phyloP scores from a whole-genome alignment of 75 land plant genomes.

The Sequoia sempervirens region DNA sequence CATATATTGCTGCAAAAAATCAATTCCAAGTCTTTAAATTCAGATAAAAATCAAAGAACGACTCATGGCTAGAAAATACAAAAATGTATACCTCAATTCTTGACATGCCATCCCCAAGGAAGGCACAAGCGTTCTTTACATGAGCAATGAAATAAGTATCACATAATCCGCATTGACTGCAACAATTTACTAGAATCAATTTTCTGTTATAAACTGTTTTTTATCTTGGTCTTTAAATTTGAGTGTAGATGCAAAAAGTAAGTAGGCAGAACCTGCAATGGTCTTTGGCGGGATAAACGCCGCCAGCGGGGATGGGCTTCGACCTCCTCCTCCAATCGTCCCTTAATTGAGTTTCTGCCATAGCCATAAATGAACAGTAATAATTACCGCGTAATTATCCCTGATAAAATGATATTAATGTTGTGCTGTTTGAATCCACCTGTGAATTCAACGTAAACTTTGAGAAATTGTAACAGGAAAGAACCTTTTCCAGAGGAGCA shows the following conservation, averaged over 20 bases:
- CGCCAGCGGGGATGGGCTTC: constrained; percentile 85
- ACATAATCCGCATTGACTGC: constrained; percentile 86
- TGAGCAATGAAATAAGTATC: constrained; percentile 98
- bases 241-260: not conserved
- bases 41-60: not conserved
- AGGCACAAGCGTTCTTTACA: constrained; percentile 93
- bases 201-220: not conserved
- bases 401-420: not conserved
- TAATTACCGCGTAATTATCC: not conserved
- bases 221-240: not conserved
- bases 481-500: constrained; percentile 7
- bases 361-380: not conserved
- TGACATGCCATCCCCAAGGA: constrained; percentile 97
- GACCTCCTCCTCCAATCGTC: constrained; percentile 84
- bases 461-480: not conserved
- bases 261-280: constrained; percentile 77
- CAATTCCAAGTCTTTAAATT: not conserved
- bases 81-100: constrained; percentile 66
- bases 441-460: not conserved
- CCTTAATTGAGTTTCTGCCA: constrained; percentile 15
- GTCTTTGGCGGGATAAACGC: constrained; percentile 93
- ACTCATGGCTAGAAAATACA: not conserved
- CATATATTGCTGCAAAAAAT: not conserved
- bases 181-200: constrained; percentile 4
- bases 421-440: not conserved